phyloP scores from a whole-genome alignment of 1,284 basidiomycete genomes.

The Fomes fomentarius region DNA sequence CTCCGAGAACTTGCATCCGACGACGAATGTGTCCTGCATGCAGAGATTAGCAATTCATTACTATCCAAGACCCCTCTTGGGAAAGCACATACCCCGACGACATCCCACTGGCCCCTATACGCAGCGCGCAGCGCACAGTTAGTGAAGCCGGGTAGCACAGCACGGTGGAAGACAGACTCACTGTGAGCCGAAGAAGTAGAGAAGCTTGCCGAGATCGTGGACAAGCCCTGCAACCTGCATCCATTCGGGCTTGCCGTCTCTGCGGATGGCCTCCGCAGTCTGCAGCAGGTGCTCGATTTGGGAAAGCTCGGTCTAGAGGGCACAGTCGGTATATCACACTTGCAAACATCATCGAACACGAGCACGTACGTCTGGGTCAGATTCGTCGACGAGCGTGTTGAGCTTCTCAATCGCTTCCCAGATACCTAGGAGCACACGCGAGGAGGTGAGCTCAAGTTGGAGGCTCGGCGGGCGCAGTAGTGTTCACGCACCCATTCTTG shows the following conservation, averaged over 20 bases:
- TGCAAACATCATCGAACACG: neutral
- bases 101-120: slow-evolving; percentile 84
- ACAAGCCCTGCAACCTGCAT: slow-evolving; percentile 89
- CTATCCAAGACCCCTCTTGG: no score
- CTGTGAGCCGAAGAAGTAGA: slow-evolving; percentile 81
- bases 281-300: slow-evolving; percentile 93
- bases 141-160: slow-evolving; percentile 1
- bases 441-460: no score
- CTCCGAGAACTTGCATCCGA: slow-evolving; percentile 85
- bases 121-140: neutral
- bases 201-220: slow-evolving; percentile 87
- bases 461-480: neutral
- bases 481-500: slow-evolving; percentile 55
- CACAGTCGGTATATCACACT: slow-evolving; percentile 10
- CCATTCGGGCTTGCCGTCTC: slow-evolving; percentile 89
- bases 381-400: slow-evolving; percentile 87
- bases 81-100: slow-evolving; percentile 69
- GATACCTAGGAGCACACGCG: no score
- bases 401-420: slow-evolving; percentile 94
- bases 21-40: slow-evolving; percentile 81
- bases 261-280: slow-evolving; percentile 89
- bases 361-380: slow-evolving; percentile 73
- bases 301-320: slow-evolving; percentile 65
- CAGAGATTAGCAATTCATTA: neutral
- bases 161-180: slow-evolving; percentile 16